These are phyloP conservation scores for Claviceps arundinis DNA, from an alignment of 2,329 filamentous ascomycete genomes.

Conservation along the genomic window DNA sequence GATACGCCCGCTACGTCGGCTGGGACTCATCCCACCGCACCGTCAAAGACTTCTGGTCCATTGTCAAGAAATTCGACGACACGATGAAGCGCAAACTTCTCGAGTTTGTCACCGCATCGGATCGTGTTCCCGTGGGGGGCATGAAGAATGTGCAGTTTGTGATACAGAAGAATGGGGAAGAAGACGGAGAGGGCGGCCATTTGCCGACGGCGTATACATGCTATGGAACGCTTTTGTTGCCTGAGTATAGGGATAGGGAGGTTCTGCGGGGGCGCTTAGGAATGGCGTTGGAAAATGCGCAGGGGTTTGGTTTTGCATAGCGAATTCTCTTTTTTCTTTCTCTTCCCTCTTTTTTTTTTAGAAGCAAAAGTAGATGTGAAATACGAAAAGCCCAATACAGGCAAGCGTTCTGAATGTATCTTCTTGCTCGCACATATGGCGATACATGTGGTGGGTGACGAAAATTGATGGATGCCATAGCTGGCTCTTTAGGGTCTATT, in stretches of 20 bases:
- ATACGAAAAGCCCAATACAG: too few relatives aligned
- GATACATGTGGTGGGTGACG: too few relatives aligned
- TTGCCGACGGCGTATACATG: conserved; percentile 87
- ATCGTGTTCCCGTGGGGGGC: conserved; percentile 79
- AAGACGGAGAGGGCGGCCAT: conserved; percentile 36
- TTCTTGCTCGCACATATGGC: too few relatives aligned
- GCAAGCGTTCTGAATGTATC: too few relatives aligned
- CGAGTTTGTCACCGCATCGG: conserved; percentile 90
- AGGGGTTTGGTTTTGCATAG: conserved; percentile 76
- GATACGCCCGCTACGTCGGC: conserved; percentile 65
- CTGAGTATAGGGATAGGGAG: conserved; percentile 62
- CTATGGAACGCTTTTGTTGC: conserved; percentile 76
- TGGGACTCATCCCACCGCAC: conserved; percentile 58
- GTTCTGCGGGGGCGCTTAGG: conserved; percentile 60
- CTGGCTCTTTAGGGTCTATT: too few relatives aligned
- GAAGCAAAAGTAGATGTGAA: too few relatives aligned
- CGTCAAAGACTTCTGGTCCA: conserved; percentile 71
- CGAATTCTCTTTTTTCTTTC: too few relatives aligned
- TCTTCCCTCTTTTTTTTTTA: background rate
- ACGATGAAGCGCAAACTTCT: conserved; percentile 63
- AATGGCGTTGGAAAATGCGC: conserved; percentile 79
- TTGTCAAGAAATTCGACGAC: conserved; percentile 55
- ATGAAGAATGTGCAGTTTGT: conserved; percentile 72
- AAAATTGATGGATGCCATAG: too few relatives aligned
- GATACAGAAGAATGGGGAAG: conserved; percentile 63